Evolutionary conservation across 495 filamentous ascomycete species (phyloP), one percentile per base, ranked within the genome.

Genomic region (Copromyces sp.): DNA sequence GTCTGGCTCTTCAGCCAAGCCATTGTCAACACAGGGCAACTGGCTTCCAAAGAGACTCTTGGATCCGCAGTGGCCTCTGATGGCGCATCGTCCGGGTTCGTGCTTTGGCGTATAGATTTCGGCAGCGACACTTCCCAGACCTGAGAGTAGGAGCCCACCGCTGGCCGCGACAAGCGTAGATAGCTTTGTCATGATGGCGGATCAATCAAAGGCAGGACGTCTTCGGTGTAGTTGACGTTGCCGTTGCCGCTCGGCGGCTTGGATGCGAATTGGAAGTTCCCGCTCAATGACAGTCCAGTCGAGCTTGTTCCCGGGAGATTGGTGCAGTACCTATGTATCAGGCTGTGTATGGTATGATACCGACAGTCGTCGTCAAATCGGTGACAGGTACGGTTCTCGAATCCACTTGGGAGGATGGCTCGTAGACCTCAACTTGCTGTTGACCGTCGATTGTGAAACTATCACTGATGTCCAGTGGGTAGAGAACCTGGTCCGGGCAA

Each of bases 11-110:
- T 89, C 84, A 61, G 95, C 96, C 45, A 89, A 84, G 24, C 84
- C 94, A 81, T 99, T 99, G 82, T 98, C 95, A n/a, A 94, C 89
- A 78, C 94, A 98, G 9, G 95, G 95, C 70, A 99, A 85, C 76
- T 97, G 88, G 68, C 89, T 87, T 20, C 93, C 93, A 78, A 97
- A 98, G 76, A 95, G 89, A 47, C 90, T 90, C 81, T 95, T 89
- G 79, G 91, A 93, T 7, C 95, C 95, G 78, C 95, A 99, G 73
- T 96, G 89, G 6, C 94, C 94, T 37, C 94, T 89, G 69, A 99
- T 90, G 0, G 95, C 93, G 82, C 95, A 99, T 74, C 95, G 89
- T 14, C 95, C 96, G 68, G 89, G 84, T 83, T 97, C 94, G 76
- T 98, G 96, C 75, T 90, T 92, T 39, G 85, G 84, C 0, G 87